A percentile compares a stretch with the other conserved stretches of the same genome.
Conservation (phyloP, 768 basidiomycete species). For the Coprinellus aureogranulatus region DNA sequence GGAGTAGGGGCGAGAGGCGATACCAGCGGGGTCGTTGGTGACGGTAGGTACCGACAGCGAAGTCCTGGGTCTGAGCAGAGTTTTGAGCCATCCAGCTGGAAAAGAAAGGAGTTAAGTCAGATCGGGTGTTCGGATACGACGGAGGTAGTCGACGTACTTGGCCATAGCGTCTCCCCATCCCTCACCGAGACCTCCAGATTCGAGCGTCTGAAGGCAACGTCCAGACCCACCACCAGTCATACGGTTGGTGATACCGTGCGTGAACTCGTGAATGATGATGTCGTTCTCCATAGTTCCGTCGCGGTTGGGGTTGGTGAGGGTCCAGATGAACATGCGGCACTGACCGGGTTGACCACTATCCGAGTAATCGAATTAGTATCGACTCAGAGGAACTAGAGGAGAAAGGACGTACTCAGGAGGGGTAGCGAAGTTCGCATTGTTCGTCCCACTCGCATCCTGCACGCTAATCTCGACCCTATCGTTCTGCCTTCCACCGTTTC, state of each 20-base stretch:
- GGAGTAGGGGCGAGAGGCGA: conserved; percentile 10
- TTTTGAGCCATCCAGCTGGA: conserved; percentile 44
- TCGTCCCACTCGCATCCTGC: conserved; percentile 91
- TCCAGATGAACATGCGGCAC: conserved; percentile 98
- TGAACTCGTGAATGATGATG: conserved; percentile 89
- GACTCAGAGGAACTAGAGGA: conserved; percentile 33
- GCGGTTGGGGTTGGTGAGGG: conserved; percentile 82
- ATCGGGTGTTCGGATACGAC: not conserved
- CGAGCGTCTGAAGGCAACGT: conserved; percentile 90
- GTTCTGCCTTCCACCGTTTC: conserved; percentile 78
- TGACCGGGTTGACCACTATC: conserved; percentile 71
- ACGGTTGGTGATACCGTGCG: conserved; percentile 90
- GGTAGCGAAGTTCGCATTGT: conserved; percentile 91
- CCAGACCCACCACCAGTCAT: conserved; percentile 94
- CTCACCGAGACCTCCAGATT: conserved; percentile 96
- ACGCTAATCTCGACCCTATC: conserved; percentile 95
- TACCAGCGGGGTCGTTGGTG: conserved; percentile 37
- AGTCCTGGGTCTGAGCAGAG: conserved; percentile 37
- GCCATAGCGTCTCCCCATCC: conserved; percentile 85
- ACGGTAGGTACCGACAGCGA: conserved; percentile 54
- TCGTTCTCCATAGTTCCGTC: conserved; percentile 97
- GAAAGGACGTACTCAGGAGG: conserved; percentile 53
- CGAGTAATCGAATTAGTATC: conserved; percentile 28
- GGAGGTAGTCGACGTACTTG: conserved; percentile 29
- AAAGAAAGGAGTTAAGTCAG: not conserved